These are phyloP conservation scores for Coemansia sp. DNA, from an alignment of 192 early-diverging fungal genomes.

Conservation along the genomic window DNA sequence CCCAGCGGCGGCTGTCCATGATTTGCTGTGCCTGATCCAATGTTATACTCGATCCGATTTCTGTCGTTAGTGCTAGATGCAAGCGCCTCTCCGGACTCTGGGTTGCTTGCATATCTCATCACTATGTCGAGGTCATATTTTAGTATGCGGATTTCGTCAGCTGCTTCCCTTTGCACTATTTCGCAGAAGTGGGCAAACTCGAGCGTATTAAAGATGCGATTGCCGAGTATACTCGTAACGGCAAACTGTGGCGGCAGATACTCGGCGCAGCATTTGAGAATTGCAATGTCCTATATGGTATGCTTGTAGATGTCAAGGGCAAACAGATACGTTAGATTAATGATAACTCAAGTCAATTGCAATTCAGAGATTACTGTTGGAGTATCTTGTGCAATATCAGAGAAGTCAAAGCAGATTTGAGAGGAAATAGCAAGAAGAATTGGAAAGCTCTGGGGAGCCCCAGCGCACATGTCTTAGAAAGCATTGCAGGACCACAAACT, in stretches of 20 bases:
- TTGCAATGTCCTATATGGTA: conserved; percentile 41
- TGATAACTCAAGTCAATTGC: background rate
- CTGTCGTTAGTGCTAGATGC: background rate
- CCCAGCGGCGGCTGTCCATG: background rate
- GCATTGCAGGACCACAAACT: background rate
- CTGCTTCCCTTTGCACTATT: conserved; percentile 33
- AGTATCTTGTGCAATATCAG: conserved; percentile 1
- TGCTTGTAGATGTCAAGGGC: background rate
- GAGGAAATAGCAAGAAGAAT: background rate
- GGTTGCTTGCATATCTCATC: conserved; percentile 3
- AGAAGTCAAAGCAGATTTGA: background rate
- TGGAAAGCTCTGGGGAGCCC: background rate
- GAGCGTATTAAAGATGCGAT: conserved; percentile 40
- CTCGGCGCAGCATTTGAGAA: conserved; percentile 39
- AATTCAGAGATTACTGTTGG: background rate
- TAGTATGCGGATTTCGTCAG: conserved; percentile 35
- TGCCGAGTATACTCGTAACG: conserved; percentile 22
- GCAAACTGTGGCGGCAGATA: conserved; percentile 22
- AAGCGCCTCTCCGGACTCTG: conserved; percentile 2
- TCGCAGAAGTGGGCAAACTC: conserved; percentile 43
- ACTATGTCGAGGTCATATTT: conserved; percentile 33
- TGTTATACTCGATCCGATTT: background rate
- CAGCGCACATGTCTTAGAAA: background rate
- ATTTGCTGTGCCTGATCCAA: background rate
- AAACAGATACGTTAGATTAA: background rate